These are phyloP conservation scores for Raffaelea ambrosiae DNA, from an alignment of 2,329 filamentous ascomycete genomes.

Conservation along the genomic window DNA sequence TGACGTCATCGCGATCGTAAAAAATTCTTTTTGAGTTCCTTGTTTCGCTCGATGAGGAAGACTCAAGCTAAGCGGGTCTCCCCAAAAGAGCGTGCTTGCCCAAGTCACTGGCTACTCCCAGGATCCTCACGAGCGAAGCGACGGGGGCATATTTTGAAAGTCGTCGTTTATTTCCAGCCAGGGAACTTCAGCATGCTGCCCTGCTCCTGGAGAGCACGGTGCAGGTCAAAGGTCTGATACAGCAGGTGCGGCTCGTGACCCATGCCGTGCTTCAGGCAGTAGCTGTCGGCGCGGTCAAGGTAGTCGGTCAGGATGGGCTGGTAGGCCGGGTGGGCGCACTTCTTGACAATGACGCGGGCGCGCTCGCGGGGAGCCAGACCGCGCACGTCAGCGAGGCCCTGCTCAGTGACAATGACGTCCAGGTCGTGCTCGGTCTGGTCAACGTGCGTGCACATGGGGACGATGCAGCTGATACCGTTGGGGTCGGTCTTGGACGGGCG, in stretches of 20 bases:
- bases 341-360: constrained; percentile 75
- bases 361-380: constrained; percentile 73
- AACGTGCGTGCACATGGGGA: constrained; percentile 89
- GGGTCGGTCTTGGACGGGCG: constrained; percentile 77
- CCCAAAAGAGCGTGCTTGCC: no score
- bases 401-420: constrained; percentile 71
- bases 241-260: constrained; percentile 84
- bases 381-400: constrained; percentile 75
- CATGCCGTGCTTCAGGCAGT: constrained; percentile 79
- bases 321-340: constrained; percentile 82
- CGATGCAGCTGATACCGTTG: constrained; percentile 74
- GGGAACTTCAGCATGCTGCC: constrained; percentile 79
- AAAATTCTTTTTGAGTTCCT: no score
- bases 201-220: constrained; percentile 71
- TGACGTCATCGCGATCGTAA: no score
- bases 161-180: constrained; percentile 19
- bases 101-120: no score
- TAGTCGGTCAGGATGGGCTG: constrained; percentile 74
- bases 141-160: no score
- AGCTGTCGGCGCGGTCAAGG: constrained; percentile 76
- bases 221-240: constrained; percentile 83
- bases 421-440: constrained; percentile 92
- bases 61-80: no score
- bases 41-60: no score
- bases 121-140: no score